Evolutionary conservation across 306 rosid genomes (phyloP).

Genomic region (Potentilla sterilis): DNA sequence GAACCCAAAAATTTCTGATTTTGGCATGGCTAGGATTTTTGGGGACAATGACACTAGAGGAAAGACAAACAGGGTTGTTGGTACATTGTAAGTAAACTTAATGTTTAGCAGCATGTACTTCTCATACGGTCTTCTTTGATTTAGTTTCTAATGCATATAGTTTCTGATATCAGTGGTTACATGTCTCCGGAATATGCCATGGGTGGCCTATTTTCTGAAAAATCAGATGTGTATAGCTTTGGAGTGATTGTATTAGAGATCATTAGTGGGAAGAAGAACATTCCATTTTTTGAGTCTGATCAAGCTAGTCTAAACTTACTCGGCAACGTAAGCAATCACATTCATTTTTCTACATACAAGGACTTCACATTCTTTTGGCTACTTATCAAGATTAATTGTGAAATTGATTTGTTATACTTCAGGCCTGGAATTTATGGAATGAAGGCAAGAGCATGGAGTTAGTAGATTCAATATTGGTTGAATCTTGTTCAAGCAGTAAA

Average conservation of each 20-base stretch:
- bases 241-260: constrained; percentile 19
- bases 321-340: not conserved
- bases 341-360: not conserved
- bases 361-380: not conserved
- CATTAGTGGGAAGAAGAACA: constrained; percentile 19
- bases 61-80: constrained; percentile 19
- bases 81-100: constrained; percentile 17
- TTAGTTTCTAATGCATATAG: not conserved
- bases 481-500: constrained; percentile 9
- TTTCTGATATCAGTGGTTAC: constrained; percentile 6
- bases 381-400: not conserved
- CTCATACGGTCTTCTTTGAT: not conserved
- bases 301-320: constrained; percentile 16
- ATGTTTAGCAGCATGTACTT: not conserved
- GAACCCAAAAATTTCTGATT: constrained; percentile 18
- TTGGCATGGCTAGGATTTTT: constrained; percentile 23
- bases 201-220: constrained; percentile 14
- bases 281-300: constrained; percentile 11
- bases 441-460: constrained; percentile 22
- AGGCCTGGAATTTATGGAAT: constrained; percentile 24
- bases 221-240: constrained; percentile 18
- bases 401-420: not conserved
- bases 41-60: constrained; percentile 17
- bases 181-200: constrained; percentile 27
- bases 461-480: not conserved